A percentile compares a stretch with the other conserved stretches of the same genome.
These are phyloP conservation scores for Beauveria caledonica DNA, from an alignment of 2,329 filamentous ascomycete species.

Conservation along the genomic window DNA sequence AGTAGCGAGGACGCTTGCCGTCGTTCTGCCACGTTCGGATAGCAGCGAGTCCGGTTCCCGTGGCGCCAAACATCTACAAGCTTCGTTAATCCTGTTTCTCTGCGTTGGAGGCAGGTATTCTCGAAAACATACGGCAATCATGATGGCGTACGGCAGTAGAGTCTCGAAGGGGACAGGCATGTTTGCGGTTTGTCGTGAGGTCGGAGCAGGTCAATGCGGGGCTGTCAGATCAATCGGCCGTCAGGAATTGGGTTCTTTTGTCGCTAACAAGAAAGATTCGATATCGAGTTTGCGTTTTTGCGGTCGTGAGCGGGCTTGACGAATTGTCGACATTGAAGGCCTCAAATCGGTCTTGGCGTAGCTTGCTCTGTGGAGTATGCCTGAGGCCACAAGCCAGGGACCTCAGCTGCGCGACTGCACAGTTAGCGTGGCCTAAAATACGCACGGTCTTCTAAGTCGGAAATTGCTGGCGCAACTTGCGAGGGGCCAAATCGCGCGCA, in stretches of 20 bases:
- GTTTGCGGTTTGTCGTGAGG: constrained; percentile 22
- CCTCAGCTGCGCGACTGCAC: constrained; percentile 8
- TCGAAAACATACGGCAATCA: constrained; percentile 43
- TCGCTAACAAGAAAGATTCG: neutral
- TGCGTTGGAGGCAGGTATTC: constrained; percentile 9
- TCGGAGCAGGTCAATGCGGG: constrained; percentile 20
- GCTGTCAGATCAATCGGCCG: neutral
- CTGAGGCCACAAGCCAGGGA: constrained; percentile 10
- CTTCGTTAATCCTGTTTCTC: constrained; percentile 17
- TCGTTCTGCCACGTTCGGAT: constrained; percentile 52
- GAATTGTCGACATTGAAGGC: constrained; percentile 1
- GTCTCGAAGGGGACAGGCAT: constrained; percentile 60
- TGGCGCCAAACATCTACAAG: constrained; percentile 53
- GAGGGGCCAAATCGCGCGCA: constrained; percentile 10
- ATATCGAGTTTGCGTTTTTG: neutral
- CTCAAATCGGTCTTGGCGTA: constrained; percentile 8
- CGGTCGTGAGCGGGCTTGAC: neutral
- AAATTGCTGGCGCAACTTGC: neutral
- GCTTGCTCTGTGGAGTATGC: neutral
- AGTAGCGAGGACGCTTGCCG: constrained; percentile 52
- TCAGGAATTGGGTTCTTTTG: neutral
- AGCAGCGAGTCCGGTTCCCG: constrained; percentile 49
- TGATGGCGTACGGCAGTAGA: constrained; percentile 57
- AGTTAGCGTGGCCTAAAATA: constrained; percentile 6
- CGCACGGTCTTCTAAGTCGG: neutral